Percentiles rank a stretch among this genome's conserved stretches.
These are phyloP conservation scores for Ormosia emarginata DNA, from an alignment of 306 rosid species.

Conservation along the genomic window DNA sequence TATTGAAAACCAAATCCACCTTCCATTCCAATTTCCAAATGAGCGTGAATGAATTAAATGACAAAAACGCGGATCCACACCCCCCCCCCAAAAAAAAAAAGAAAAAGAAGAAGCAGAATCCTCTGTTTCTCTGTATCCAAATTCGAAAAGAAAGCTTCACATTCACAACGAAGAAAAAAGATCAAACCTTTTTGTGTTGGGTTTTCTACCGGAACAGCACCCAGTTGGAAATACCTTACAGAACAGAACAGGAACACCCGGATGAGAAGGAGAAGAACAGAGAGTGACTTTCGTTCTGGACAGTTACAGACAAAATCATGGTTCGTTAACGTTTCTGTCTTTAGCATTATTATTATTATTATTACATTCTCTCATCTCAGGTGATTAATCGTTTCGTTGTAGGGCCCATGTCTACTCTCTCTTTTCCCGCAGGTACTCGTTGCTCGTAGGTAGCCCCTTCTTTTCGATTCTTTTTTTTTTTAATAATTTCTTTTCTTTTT, in stretches of 20 bases:
- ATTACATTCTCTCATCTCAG: neutral
- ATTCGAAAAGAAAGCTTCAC: neutral
- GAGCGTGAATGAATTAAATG: neutral
- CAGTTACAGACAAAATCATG: constrained; percentile 29
- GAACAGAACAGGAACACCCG: neutral
- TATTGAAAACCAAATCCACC: neutral
- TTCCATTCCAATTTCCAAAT: neutral
- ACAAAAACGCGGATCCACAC: neutral
- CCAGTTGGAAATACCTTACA: neutral
- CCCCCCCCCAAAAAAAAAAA: too few relatives aligned
- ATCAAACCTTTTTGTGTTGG: neutral
- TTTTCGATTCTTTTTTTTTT: constrained; percentile 5
- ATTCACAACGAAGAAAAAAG: neutral
- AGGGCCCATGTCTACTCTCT: constrained; percentile 13
- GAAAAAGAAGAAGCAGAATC: neutral
- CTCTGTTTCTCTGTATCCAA: neutral
- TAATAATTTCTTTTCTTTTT: neutral
- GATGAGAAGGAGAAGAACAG: neutral
- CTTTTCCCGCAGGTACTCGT: constrained; percentile 17
- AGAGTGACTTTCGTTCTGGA: constrained; percentile 17
- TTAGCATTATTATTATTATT: neutral
- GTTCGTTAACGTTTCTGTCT: constrained; percentile 7
- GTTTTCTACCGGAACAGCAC: neutral
- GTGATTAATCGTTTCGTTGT: constrained; percentile 15
- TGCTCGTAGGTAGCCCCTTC: constrained; percentile 9